Evolutionary conservation across 768 basidiomycete species (phyloP).

Genomic region (Boletellus sp.): DNA sequence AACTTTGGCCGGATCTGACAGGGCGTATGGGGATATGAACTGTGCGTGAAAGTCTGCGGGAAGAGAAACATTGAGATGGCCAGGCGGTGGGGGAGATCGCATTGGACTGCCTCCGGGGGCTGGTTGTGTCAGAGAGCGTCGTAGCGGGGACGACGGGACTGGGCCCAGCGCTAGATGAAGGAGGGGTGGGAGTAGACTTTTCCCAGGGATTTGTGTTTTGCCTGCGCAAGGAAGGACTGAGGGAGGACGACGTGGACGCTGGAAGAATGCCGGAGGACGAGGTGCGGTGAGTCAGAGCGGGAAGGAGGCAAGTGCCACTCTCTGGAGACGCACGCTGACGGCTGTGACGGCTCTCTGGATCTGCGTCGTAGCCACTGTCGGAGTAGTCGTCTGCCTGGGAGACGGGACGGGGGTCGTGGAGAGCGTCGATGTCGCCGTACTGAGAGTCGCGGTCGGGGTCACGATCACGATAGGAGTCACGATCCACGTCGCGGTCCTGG

Average conservation of each 20-base stretch:
- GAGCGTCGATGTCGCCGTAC: slow-evolving; percentile 48
- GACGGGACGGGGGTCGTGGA: slow-evolving; percentile 56
- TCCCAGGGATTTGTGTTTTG: slow-evolving; percentile 68
- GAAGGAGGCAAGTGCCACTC: slow-evolving; percentile 35
- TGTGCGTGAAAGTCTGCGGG: slow-evolving; percentile 80
- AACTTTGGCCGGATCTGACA: slow-evolving; percentile 73
- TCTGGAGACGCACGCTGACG: slow-evolving; percentile 73
- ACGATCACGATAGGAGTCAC: slow-evolving; percentile 46
- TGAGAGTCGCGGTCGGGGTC: slow-evolving; percentile 60
- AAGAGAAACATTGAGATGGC: slow-evolving; percentile 52
- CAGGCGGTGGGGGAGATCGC: slow-evolving; percentile 50
- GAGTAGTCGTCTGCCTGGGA: slow-evolving; percentile 71
- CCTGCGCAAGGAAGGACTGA: slow-evolving; percentile 67
- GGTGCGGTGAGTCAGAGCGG: slow-evolving; percentile 49
- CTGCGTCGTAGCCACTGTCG: slow-evolving; percentile 81
- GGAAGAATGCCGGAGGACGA: slow-evolving; percentile 53
- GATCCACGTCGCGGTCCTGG: slow-evolving; percentile 58
- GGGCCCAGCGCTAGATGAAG: slow-evolving; percentile 54
- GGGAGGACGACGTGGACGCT: slow-evolving; percentile 61
- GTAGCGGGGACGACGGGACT: slow-evolving; percentile 61
- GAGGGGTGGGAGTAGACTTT: slow-evolving; percentile 43
- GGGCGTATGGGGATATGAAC: slow-evolving; percentile 72
- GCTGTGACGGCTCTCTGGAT: slow-evolving; percentile 56
- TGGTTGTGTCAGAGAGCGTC: slow-evolving; percentile 58
- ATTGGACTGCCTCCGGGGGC: slow-evolving; percentile 61